A percentile compares a stretch with the other conserved stretches of the same genome.
These are phyloP conservation scores for Panaeolus cyanescens DNA, from an alignment of 768 basidiomycete genomes.

Conservation along the genomic window DNA sequence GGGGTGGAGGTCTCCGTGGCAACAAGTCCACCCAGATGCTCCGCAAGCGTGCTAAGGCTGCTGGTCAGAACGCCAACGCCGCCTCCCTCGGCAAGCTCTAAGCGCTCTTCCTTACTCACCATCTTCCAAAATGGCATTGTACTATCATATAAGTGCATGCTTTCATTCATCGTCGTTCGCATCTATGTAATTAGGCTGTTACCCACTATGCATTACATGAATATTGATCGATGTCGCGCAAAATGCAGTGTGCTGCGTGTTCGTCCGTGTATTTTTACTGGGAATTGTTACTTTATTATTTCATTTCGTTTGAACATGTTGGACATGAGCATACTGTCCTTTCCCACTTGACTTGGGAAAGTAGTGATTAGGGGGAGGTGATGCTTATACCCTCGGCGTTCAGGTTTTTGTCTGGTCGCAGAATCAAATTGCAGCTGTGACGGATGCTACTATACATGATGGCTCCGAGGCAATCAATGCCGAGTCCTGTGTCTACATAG, in stretches of 20 bases:
- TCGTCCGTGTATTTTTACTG: not conserved
- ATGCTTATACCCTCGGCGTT: too few relatives aligned
- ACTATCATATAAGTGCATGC: not conserved
- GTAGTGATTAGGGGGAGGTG: too few relatives aligned
- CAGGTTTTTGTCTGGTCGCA: too few relatives aligned
- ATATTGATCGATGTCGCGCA: conserved; percentile 1
- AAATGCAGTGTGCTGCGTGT: conserved; percentile 3
- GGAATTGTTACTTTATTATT: not conserved
- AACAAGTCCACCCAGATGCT: conserved; percentile 95
- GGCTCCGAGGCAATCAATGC: too few relatives aligned
- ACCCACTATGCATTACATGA: not conserved
- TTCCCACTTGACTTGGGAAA: too few relatives aligned
- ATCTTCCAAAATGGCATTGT: not conserved
- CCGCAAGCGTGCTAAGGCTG: conserved; percentile 90
- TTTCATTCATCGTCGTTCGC: not conserved
- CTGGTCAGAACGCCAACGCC: conserved; percentile 65
- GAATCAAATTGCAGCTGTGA: too few relatives aligned
- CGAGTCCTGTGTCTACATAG: too few relatives aligned
- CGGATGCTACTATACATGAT: too few relatives aligned
- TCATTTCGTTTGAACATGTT: not conserved
- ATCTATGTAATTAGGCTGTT: not conserved
- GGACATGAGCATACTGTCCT: too few relatives aligned
- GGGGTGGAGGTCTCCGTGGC: conserved; percentile 96
- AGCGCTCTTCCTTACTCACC: conserved; percentile 16
- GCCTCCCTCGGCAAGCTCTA: conserved; percentile 68